Conservation (phyloP, 1,284 basidiomycete species). For the Agroathelia rolfsii region DNA sequence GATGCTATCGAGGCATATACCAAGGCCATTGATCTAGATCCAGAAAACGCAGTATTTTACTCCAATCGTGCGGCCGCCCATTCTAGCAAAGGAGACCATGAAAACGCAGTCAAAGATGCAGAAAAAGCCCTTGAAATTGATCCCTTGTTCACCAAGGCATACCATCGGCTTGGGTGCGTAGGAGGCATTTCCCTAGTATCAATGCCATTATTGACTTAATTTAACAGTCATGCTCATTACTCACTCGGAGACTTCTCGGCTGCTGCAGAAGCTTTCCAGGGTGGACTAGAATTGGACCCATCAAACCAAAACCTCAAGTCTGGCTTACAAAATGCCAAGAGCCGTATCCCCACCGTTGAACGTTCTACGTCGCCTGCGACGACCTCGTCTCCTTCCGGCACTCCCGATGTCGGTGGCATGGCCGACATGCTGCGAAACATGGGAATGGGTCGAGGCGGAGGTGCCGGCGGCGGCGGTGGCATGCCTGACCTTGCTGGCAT, state of each 20-base stretch:
- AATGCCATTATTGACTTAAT: conserved; percentile 7
- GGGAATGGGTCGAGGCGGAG: conserved; percentile 47
- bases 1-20: conserved; percentile 80
- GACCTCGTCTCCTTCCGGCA: conserved; percentile 19
- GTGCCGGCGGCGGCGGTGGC: conserved; percentile 56
- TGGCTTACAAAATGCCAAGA: conserved; percentile 76
- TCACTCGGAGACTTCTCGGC: conserved; percentile 73
- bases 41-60: conserved; percentile 79
- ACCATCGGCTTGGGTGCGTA: conserved; percentile 82
- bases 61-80: conserved; percentile 94
- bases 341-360: conserved; percentile 34
- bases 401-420: conserved; percentile 43
- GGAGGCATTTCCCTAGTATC: conserved; percentile 4
- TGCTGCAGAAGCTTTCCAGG: conserved; percentile 80
- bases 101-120: conserved; percentile 82
- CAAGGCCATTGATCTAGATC: conserved; percentile 65
- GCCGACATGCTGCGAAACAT: conserved; percentile 56
- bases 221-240: conserved; percentile 95
- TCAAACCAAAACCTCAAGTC: conserved; percentile 77
- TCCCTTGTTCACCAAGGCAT: conserved; percentile 87
- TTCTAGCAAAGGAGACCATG: conserved; percentile 81
- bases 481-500: conserved; percentile 84
- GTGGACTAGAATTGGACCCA: conserved; percentile 83
- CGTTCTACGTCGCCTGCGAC: conserved; percentile 9
- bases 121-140: conserved; percentile 83